Evolutionary conservation across 148 eudicot genomes (phyloP).

Genomic region (Fagopyrum homotropicum): DNA sequence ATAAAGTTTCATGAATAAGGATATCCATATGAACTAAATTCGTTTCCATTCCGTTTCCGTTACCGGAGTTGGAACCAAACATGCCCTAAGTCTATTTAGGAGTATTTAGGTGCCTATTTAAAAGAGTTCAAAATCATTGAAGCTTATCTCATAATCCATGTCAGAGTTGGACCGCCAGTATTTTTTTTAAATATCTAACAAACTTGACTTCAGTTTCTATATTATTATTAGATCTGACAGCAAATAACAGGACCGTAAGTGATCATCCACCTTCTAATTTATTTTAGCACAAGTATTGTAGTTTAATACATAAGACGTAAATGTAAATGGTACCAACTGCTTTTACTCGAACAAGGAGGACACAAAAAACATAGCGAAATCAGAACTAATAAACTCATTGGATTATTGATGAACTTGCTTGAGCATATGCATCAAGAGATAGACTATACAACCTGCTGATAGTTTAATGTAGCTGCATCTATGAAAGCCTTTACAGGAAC

Average conservation of each 20-base stretch:
- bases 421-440: not conserved
- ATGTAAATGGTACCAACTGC: not conserved
- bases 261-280: not conserved
- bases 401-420: not conserved
- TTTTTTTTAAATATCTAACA: not conserved
- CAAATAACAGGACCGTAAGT: not conserved
- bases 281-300: not conserved
- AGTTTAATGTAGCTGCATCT: not conserved
- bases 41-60: no score
- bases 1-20: no score
- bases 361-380: not conserved
- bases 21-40: no score
- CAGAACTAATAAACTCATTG: not conserved
- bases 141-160: not conserved
- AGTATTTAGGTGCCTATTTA: no score
- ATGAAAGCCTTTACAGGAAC: slow-evolving; percentile 1
- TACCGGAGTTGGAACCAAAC: no score
- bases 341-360: not conserved
- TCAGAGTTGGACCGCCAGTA: not conserved
- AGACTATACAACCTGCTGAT: slow-evolving; percentile 5
- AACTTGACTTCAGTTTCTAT: not conserved
- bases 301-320: not conserved
- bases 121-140: not conserved
- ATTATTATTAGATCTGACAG: slow-evolving; percentile 6
- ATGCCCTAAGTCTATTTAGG: no score